Base-by-base conservation (phyloP, 306 rosid genomes). In the Corylus avellana region DNA sequence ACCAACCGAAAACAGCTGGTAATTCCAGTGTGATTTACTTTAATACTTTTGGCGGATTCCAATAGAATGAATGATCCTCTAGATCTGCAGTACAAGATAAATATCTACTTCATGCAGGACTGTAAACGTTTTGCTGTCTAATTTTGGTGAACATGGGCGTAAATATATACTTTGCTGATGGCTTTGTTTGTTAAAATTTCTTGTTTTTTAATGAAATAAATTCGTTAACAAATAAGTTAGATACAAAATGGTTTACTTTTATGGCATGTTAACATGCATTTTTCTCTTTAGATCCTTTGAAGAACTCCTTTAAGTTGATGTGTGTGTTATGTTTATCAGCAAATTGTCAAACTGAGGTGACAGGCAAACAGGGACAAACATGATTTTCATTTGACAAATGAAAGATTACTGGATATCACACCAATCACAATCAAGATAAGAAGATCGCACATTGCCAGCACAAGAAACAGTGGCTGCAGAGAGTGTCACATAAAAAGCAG, bases 341-440 rank as follows among this genome's bases (percentile, higher is more conserved):
- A 74, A 79, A 67, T 55, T 55, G 71, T 74, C 72, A 69, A 47
- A 78, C 25, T 78, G 92, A 90, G 48, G 84, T 80, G 96, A 92
- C 94, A 83, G 84, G 78, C 80, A 85, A 75, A 78, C 78, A 85
- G 74, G 50, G 78, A 89, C 94, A 93, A 88, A 89, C 83, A 77
- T 54, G 51, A 85, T 83, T 89, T 84, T 85, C 87, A 85, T 83
- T 89, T 86, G 90, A 89, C 90, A 81, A 86, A 86, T 83, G 76
- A 84, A 87, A 85, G 81, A 84, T 77, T 68, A 54, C 77, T 85
- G 68, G 83, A 79, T 86, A 81, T 82, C 81, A 79, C 88, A 57
- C 91, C 91, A 81, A 88, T 94, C 93, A 72, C 83, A 74, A 75
- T 86, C 93, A 83, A 73, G 87, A 85, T 82, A 78, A 80, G 87